Evolutionary conservation across 306 rosid genomes (phyloP).

Genomic region (Vigna hirtella): DNA sequence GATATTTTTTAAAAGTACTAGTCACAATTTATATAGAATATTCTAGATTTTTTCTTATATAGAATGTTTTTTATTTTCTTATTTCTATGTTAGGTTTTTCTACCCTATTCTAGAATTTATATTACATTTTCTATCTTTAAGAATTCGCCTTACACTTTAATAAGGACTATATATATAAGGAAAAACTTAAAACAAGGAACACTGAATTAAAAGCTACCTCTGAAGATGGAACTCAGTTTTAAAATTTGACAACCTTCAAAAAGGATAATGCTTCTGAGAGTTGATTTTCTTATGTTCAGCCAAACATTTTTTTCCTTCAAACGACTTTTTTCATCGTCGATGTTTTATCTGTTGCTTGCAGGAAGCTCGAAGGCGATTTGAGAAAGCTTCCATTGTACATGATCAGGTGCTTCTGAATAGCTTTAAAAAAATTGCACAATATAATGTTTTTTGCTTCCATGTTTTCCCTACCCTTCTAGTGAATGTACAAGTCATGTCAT

Average conservation of each 20-base stretch:
- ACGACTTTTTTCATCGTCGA: slow-evolving; percentile 28
- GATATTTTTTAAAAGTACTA: too few relatives aligned
- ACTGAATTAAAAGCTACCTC: not conserved
- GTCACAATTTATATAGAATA: too few relatives aligned
- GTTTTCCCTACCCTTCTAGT: slow-evolving; percentile 35
- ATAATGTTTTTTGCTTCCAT: slow-evolving; percentile 28
- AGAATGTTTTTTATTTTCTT: too few relatives aligned
- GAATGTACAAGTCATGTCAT: slow-evolving; percentile 6
- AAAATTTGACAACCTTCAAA: slow-evolving; percentile 2
- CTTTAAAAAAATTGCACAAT: slow-evolving; percentile 10
- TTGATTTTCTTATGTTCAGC: slow-evolving; percentile 9
- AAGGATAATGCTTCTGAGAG: slow-evolving; percentile 24
- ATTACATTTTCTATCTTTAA: too few relatives aligned
- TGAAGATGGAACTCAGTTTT: not conserved
- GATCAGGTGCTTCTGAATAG: slow-evolving; percentile 72
- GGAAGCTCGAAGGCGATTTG: slow-evolving; percentile 88
- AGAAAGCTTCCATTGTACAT: slow-evolving; percentile 68
- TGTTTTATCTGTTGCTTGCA: slow-evolving; percentile 52
- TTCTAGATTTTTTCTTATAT: too few relatives aligned
- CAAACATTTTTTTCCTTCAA: slow-evolving; percentile 16
- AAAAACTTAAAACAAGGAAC: not conserved
- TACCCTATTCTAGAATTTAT: too few relatives aligned
- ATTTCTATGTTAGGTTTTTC: too few relatives aligned
- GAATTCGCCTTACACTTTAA: too few relatives aligned
- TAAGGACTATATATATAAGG: not conserved